Base-by-base conservation (phyloP, 2,329 filamentous ascomycete genomes). In the Colletotrichum costaricense region DNA sequence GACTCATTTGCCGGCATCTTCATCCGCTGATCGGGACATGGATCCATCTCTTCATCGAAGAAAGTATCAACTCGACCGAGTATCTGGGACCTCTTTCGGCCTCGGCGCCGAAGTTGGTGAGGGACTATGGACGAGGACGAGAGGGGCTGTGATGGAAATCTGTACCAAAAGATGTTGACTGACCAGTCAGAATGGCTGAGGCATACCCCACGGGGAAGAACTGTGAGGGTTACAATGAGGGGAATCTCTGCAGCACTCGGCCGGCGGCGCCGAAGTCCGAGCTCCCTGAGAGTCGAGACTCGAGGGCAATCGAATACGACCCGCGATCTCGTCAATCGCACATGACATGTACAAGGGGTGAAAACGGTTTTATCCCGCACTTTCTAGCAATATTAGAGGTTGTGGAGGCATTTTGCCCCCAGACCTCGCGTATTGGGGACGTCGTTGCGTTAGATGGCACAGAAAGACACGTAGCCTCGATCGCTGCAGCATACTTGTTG, bases 31-130 rank as follows among this genome's bases (percentile, higher is more conserved):
- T 5, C 2, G 4, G 28, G 26, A 42, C 14, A 16, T 42, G 35
- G 35, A 35, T 16, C 12, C 49, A 5, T 35, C 0, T 19, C 35
- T 28, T 28, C 22, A 57, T 26, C 11, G 26, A 26, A 38, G 22
- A 11, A 16, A 5, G 24, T 16, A 26, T 5, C 26, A 16, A 8
- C 6, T 4, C 22, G 5, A n/a, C 26, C 30, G 6, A 14, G 33
- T 28, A 54, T 14, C n/a, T 30, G 14, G 35, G 16, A 56, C n/a
- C 19, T 49, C 4, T 26, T 49, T 64, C 46, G 49, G 9, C 68
- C n/a, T 4, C 63, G 69, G 56, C 46, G 16, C 69, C 69, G 69
- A 59, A 66, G 46, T 57, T 57, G 28, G 30, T 4, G 30, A 62
- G 19, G 1, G 1, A 22, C 1, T 16, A 35, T 26, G 6, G 14